phyloP scores from a whole-genome alignment of 129 eudicot species.

The Tanacetum coccineum region DNA sequence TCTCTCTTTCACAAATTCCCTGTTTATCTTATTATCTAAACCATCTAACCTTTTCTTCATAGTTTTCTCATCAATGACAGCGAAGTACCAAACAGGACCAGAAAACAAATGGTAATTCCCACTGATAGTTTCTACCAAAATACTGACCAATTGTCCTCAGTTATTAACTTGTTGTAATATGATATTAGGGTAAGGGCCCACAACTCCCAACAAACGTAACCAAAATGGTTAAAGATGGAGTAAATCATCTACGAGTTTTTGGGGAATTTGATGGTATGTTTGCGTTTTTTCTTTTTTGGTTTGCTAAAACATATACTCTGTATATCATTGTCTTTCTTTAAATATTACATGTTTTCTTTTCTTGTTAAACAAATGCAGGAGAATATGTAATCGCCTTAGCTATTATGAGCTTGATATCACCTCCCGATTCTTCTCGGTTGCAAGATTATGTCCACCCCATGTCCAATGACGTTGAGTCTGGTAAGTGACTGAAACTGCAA shows the following conservation, averaged over 20 bases:
- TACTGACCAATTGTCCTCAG: background rate
- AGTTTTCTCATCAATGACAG: conserved; percentile 34
- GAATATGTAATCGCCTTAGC: conserved; percentile 29
- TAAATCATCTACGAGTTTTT: conserved; percentile 38
- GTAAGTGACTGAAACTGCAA: conserved; percentile 23
- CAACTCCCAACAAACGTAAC: conserved; percentile 46
- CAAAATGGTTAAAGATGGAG: conserved; percentile 45
- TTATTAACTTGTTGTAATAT: conserved; percentile 16
- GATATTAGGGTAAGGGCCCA: conserved; percentile 31
- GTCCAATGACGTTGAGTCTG: conserved; percentile 25
- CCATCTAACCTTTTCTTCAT: conserved; percentile 2
- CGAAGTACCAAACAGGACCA: conserved; percentile 31
- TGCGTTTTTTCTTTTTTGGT: conserved; percentile 16
- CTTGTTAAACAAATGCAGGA: conserved; percentile 23
- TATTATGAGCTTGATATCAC: conserved; percentile 22
- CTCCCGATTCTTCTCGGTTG: conserved; percentile 31
- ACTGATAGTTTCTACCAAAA: background rate
- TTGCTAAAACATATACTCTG: conserved; percentile 12
- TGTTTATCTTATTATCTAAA: conserved; percentile 6
- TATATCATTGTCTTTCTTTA: conserved; percentile 7
- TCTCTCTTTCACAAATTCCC: background rate
- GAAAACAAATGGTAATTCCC: conserved; percentile 23
- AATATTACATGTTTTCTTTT: background rate
- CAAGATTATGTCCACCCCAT: conserved; percentile 24
- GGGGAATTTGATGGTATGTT: conserved; percentile 46